These are phyloP conservation scores for Sclerotinia subarctica DNA, from an alignment of 2,329 filamentous ascomycete species.

Conservation along the genomic window DNA sequence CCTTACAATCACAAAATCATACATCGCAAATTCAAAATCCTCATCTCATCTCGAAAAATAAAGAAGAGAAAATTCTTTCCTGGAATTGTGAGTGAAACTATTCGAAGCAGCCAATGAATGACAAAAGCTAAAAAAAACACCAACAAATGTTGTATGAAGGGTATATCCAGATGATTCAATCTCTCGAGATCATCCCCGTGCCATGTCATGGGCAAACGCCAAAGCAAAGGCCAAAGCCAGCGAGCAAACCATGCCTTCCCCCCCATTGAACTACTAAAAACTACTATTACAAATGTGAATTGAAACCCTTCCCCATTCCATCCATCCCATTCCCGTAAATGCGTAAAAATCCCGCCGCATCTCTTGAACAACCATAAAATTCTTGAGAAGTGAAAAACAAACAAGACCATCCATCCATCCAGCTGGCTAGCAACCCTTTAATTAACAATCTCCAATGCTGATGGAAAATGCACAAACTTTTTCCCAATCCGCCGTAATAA, in stretches of 20 bases:
- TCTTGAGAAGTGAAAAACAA: neutral
- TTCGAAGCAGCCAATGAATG: neutral
- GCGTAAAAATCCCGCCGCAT: conserved; percentile 10
- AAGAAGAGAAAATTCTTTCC: neutral
- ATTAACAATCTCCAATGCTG: conserved; percentile 18
- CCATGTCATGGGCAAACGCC: conserved; percentile 12
- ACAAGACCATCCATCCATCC: conserved; percentile 11
- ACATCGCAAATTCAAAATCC: too few relatives aligned
- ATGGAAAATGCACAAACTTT: conserved; percentile 19
- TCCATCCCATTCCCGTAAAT: conserved; percentile 10
- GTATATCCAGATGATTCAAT: conserved; percentile 19
- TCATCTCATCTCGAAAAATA: neutral
- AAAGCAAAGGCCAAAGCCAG: conserved; percentile 13
- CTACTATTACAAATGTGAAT: conserved; percentile 22
- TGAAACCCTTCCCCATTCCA: conserved; percentile 9
- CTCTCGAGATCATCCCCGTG: conserved; percentile 10
- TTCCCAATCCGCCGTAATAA: conserved; percentile 11
- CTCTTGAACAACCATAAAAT: conserved; percentile 10
- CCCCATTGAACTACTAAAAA: conserved; percentile 17
- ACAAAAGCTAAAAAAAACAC: conserved; percentile 11
- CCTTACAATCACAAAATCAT: neutral
- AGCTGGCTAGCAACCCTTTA: neutral
- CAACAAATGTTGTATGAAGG: conserved; percentile 14
- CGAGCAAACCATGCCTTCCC: conserved; percentile 1
- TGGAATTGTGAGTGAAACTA: neutral